Evolutionary conservation across 495 filamentous ascomycete species (phyloP).

Genomic region (Penicillium desertorum): DNA sequence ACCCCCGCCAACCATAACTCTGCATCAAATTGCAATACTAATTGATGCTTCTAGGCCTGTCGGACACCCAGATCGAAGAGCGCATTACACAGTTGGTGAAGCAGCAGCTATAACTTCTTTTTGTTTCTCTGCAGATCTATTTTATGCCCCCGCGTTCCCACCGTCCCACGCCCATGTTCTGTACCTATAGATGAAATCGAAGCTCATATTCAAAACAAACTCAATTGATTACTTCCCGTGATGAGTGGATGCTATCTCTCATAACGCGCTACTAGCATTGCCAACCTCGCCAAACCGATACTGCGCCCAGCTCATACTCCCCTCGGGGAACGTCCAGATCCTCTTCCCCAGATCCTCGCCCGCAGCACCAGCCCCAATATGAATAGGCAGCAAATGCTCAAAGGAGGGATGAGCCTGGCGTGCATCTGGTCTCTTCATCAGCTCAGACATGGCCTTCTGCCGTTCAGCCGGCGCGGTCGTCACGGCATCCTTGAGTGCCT

Average conservation of each 20-base stretch:
- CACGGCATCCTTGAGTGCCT: conserved; percentile 72
- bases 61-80: conserved; percentile 90
- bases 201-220: conserved; percentile 16
- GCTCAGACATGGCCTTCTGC: conserved; percentile 56
- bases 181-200: conserved; percentile 50
- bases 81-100: conserved; percentile 81
- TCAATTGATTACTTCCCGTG: neutral
- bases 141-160: conserved; percentile 32
- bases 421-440: conserved; percentile 65
- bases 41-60: conserved; percentile 59
- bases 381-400: conserved; percentile 78
- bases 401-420: conserved; percentile 75
- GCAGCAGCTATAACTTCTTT: conserved; percentile 40
- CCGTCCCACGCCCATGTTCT: conserved; percentile 32
- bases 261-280: conserved; percentile 24
- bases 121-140: conserved; percentile 16
- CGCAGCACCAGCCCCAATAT: conserved; percentile 71
- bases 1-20: conserved; percentile 8
- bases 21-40: conserved; percentile 13
- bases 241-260: neutral
- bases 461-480: conserved; percentile 52
- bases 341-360: conserved; percentile 60
- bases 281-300: conserved; percentile 68
- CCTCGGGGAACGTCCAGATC: conserved; percentile 65
- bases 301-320: conserved; percentile 70